Conservation (phyloP, 176 grass and related monocot species). For the Aegilops speltoides region DNA sequence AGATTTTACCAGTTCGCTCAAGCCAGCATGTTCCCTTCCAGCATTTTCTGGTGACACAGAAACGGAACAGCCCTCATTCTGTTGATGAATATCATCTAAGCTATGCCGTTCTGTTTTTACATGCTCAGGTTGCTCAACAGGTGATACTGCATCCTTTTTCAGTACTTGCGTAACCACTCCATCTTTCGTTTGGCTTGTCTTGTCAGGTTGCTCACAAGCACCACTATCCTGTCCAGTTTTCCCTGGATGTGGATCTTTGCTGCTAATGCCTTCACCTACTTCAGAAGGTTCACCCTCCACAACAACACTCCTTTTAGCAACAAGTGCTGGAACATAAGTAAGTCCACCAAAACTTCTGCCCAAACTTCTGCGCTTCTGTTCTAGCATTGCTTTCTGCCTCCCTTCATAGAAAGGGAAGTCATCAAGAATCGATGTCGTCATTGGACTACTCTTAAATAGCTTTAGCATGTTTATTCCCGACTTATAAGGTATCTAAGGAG, state of each 20-base stretch:
- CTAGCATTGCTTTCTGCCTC: constrained; percentile 62
- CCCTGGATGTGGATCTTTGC: constrained; percentile 24
- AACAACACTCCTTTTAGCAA: constrained; percentile 27
- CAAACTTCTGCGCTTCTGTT: constrained; percentile 56
- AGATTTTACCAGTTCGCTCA: constrained; percentile 3
- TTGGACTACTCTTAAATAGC: constrained; percentile 51
- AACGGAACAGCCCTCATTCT: background rate
- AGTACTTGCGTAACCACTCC: background rate
- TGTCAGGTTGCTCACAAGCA: constrained; percentile 21
- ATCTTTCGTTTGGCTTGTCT: constrained; percentile 26
- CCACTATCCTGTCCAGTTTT: constrained; percentile 4
- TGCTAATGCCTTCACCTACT: constrained; percentile 25
- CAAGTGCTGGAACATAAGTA: constrained; percentile 47
- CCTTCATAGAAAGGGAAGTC: constrained; percentile 73
- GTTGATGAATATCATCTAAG: constrained; percentile 15
- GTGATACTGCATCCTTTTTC: constrained; percentile 1
- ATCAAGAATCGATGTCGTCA: constrained; percentile 69
- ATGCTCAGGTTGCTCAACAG: constrained; percentile 26
- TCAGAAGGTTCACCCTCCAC: constrained; percentile 20
- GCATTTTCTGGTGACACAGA: constrained; percentile 15
- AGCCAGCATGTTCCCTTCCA: constrained; percentile 15
- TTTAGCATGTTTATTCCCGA: constrained; percentile 71
- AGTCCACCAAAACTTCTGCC: constrained; percentile 36
- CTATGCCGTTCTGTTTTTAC: constrained; percentile 1
- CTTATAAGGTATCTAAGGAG: constrained; percentile 50